These are phyloP conservation scores for Saccharomycopsis phalli DNA, from an alignment of 1,139 yeast species.

Conservation along the genomic window DNA sequence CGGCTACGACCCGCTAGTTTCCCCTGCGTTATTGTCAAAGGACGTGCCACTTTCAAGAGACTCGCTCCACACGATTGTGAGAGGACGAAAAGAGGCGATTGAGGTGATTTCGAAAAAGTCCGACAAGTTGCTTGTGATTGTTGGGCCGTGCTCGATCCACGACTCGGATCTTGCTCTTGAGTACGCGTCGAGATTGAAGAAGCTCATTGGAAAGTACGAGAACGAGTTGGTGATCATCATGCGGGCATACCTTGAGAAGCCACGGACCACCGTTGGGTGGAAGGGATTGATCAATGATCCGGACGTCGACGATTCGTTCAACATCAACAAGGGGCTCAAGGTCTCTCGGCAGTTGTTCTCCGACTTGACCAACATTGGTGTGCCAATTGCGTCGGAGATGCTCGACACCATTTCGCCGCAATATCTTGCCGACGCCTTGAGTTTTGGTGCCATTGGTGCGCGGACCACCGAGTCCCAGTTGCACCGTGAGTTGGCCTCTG, in stretches of 20 bases:
- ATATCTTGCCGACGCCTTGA: conserved; percentile 80
- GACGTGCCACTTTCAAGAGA: conserved; percentile 62
- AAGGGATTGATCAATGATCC: conserved; percentile 97
- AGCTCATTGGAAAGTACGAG: conserved; percentile 56
- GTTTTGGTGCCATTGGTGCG: conserved; percentile 98
- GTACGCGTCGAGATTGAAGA: conserved; percentile 65
- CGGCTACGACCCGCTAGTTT: conserved; percentile 84
- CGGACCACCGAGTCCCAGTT: conserved; percentile 97
- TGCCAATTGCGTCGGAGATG: conserved; percentile 97
- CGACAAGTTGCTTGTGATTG: conserved; percentile 73
- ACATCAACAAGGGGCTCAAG: conserved; percentile 90
- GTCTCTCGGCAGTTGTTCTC: conserved; percentile 79
- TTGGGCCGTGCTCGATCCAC: conserved; percentile 96
- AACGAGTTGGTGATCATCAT: conserved; percentile 76
- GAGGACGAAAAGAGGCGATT: conserved; percentile 70
- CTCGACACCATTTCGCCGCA: conserved; percentile 98
- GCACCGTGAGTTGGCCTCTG: conserved; percentile 95
- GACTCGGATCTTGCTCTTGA: conserved; percentile 86
- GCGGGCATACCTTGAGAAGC: conserved; percentile 97
- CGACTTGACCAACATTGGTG: conserved; percentile 65
- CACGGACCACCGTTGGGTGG: conserved; percentile 99
- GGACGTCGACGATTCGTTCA: conserved; percentile 83
- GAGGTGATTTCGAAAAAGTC: conserved; percentile 64
- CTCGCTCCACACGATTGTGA: conserved; percentile 59
- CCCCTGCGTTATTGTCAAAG: conserved; percentile 77